Evolutionary conservation across 345 rosid species (phyloP).

Genomic region (Mallotus nudiflorus): DNA sequence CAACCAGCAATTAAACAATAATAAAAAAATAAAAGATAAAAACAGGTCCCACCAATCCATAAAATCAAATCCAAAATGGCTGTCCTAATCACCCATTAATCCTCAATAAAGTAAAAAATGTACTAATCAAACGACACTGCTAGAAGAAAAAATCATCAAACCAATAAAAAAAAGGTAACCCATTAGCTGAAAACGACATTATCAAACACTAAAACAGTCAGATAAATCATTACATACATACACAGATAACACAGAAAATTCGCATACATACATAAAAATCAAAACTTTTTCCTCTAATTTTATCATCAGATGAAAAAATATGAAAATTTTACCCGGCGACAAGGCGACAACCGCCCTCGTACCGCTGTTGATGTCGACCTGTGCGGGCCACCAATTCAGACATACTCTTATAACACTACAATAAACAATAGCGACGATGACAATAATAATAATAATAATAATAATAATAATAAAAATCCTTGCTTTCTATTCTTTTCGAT

Average conservation of each 20-base stretch:
- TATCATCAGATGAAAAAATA: not conserved
- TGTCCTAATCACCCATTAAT: not conserved
- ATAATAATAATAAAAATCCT: slow-evolving; percentile 6
- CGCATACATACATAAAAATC: not conserved
- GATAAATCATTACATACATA: not conserved
- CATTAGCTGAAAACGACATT: slow-evolving; percentile 12
- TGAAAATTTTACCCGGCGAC: slow-evolving; percentile 69
- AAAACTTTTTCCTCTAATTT: not conserved
- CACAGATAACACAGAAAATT: not conserved
- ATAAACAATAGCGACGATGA: no score
- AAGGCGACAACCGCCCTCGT: slow-evolving; percentile 90
- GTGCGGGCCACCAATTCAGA: slow-evolving; percentile 95
- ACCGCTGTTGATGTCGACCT: slow-evolving; percentile 97
- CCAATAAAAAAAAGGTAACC: not conserved
- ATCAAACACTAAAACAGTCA: not conserved
- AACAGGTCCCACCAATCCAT: slow-evolving; percentile 1
- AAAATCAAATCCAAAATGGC: not conserved
- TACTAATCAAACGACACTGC: not conserved
- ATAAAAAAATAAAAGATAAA: not conserved
- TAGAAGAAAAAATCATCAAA: not conserved
- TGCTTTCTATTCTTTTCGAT: not conserved
- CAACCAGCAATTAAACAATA: not conserved
- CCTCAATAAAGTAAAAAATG: not conserved
- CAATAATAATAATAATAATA: no score
- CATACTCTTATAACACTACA: slow-evolving; percentile 47